Percentiles rank a stretch among this genome's conserved stretches.
These are phyloP conservation scores for Peribolospora baueri DNA, from an alignment of 768 basidiomycete species.

Conservation along the genomic window DNA sequence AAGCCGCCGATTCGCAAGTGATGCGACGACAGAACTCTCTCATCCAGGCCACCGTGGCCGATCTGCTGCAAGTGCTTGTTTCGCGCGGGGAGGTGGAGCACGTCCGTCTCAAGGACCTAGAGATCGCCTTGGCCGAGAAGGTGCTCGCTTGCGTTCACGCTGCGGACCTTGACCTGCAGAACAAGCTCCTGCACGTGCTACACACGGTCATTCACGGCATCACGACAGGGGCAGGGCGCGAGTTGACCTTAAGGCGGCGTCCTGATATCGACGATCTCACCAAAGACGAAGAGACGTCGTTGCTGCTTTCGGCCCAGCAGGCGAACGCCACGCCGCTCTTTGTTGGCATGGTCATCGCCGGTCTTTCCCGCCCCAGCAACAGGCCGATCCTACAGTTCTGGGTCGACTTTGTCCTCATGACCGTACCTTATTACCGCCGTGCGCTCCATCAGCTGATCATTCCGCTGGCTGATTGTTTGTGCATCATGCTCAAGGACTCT, in stretches of 20 bases:
- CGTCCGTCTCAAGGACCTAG: constrained; percentile 35
- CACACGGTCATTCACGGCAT: constrained; percentile 39
- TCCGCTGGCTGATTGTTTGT: constrained; percentile 56
- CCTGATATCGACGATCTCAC: not conserved
- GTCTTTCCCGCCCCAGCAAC: constrained; percentile 42
- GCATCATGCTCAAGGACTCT: constrained; percentile 36
- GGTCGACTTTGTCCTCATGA: constrained; percentile 87
- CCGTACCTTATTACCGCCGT: constrained; percentile 60
- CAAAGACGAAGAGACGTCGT: no score
- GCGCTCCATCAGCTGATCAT: constrained; percentile 39
- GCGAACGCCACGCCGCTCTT: constrained; percentile 28
- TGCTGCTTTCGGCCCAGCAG: not conserved
- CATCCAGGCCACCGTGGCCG: constrained; percentile 51
- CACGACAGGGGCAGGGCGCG: not conserved
- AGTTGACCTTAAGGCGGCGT: not conserved
- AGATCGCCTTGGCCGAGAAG: constrained; percentile 46
- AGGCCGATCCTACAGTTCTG: constrained; percentile 72
- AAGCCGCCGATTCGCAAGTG: constrained; percentile 22
- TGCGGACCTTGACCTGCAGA: constrained; percentile 56
- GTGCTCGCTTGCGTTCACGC: constrained; percentile 49
- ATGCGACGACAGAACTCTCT: constrained; percentile 39
- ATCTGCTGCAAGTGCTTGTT: constrained; percentile 58
- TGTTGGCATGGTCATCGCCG: constrained; percentile 55
- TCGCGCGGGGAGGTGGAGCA: constrained; percentile 55
- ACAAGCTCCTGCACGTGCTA: constrained; percentile 71